Conservation (phyloP, 2,329 filamentous ascomycete genomes). For the Triangularia verruculosa region DNA sequence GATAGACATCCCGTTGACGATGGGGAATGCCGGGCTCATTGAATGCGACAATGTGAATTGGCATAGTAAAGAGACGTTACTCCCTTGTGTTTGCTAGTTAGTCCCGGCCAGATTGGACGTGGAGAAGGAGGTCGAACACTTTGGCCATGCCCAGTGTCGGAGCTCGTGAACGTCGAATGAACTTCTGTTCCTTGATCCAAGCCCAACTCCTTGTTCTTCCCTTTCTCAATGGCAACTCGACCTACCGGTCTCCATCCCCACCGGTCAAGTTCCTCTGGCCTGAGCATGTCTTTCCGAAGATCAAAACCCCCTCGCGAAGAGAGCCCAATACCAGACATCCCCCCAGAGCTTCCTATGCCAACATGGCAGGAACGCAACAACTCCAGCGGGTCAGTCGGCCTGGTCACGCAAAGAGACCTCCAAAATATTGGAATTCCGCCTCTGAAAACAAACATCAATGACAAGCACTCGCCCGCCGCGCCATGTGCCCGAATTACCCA, state of each 20-base stretch:
- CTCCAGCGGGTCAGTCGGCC: constrained; percentile 7
- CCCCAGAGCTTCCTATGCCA: constrained; percentile 10
- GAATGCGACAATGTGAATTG: not conserved
- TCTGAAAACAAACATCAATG: not conserved
- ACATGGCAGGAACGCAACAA: constrained; percentile 1
- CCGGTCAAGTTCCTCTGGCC: too few species aligned
- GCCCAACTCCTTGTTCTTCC: not conserved
- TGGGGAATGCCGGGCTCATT: not conserved
- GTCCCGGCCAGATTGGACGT: not conserved
- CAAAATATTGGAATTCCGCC: not conserved
- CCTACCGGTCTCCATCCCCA: not conserved
- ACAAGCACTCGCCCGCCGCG: not conserved
- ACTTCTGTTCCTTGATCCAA: not conserved
- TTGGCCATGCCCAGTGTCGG: not conserved
- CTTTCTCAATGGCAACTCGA: not conserved
- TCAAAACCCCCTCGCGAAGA: not conserved
- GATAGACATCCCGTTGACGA: not conserved
- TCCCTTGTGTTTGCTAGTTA: not conserved
- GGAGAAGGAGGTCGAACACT: not conserved
- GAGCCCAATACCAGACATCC: constrained; percentile 7
- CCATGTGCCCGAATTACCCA: not conserved
- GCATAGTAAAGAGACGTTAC: not conserved
- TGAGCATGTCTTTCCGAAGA: not conserved
- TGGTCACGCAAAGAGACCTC: not conserved
- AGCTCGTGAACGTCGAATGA: not conserved